Evolutionary conservation across 2,329 filamentous ascomycete species (phyloP), one percentile per base, ranked within the genome.

Genomic region (Clarireedia homoeocarpa): DNA sequence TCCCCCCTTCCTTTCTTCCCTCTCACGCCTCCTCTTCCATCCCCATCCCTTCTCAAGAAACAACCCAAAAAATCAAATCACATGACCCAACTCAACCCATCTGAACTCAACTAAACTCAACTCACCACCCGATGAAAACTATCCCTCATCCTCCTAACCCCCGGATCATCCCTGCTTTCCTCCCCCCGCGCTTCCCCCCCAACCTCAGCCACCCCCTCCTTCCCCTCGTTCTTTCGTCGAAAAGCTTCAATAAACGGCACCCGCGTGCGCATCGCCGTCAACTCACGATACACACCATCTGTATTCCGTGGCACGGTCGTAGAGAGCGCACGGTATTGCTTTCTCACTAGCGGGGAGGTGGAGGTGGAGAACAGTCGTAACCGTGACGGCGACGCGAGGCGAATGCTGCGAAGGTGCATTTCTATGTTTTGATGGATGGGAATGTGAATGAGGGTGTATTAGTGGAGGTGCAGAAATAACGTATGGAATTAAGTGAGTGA

Each of bases 191-290:
- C 23, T 9, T 42, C 6, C 3, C 14, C 9, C 14, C 4, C 6
- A 14, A 4, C 65, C 42, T 61, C 55, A 2, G 61, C 48, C 5
- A 58, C 39, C 4, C 6, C 38, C 10, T 47, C 54, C 47, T 42
- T 42, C 9, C 40, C 44, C 1, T 63, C 65, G 38, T 79, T 76
- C 62, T 79, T 77, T 61, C 77, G 74, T 20, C 74, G 75, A 49
- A 86, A 72, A 0, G 85, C 85, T 62, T 87, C 81, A 42, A 88
- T 78, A 81, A 84, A 88, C 27, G 85, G 84, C n/a, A 78, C 84
- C 58, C 80, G 80, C 6, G 84, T 79, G 46, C 82, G 74, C 71
- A 80, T 79, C 17, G 77, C 76, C 49, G 80, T 81, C 52, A 84
- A 71, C 53, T 77, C 81, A 48, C 74, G 72, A 64, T 82, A 83